These are phyloP conservation scores for Agrostemma githago DNA, from an alignment of 148 eudicot genomes.

Conservation along the genomic window DNA sequence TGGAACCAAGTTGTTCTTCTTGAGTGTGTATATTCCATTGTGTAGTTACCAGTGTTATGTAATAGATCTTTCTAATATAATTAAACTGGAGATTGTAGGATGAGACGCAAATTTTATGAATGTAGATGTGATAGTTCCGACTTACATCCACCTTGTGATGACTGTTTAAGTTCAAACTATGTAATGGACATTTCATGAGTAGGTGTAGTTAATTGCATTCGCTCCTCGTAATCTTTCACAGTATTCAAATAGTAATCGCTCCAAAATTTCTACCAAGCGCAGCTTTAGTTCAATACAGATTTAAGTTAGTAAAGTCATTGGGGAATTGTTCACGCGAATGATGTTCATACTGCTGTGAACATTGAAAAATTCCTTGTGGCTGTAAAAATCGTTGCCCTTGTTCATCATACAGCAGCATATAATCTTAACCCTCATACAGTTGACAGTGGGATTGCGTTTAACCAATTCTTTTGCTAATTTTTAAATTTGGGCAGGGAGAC, in stretches of 20 bases:
- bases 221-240: background rate
- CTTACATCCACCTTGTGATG: no score
- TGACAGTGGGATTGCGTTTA: background rate
- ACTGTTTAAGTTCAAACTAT: no score
- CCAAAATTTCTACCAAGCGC: background rate
- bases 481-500: slow-evolving; percentile 2
- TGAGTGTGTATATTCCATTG: background rate
- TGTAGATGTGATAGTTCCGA: no score
- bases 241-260: background rate
- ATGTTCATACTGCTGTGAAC: background rate
- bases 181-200: no score
- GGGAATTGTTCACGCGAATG: no score
- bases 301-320: no score
- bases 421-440: background rate
- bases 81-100: no score
- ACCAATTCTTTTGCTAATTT: background rate
- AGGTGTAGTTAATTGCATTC: no score
- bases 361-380: background rate
- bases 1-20: no score
- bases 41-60: background rate
- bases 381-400: background rate
- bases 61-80: background rate
- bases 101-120: no score
- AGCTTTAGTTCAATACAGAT: no score
- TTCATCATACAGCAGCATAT: background rate